Evolutionary conservation across 2,329 filamentous ascomycete species (phyloP).

Genomic region (Calonectria montana): DNA sequence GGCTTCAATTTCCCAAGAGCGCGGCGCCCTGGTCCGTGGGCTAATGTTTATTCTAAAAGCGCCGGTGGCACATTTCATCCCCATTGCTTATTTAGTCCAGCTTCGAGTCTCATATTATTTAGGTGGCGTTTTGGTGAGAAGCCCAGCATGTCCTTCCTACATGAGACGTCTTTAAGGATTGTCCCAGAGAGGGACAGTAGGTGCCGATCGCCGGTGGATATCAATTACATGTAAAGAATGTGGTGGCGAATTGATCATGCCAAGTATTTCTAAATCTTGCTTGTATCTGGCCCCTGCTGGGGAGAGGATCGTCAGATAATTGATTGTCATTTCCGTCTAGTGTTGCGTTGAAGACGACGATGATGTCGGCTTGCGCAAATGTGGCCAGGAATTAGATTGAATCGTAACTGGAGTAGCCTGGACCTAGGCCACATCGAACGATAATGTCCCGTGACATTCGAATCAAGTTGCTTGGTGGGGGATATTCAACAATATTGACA

Average conservation of each 20-base stretch:
- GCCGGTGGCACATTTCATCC: neutral
- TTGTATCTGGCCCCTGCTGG: slow-evolving; percentile 1
- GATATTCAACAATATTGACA: slow-evolving; percentile 2
- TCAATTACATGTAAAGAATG: neutral
- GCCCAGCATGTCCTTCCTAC: neutral
- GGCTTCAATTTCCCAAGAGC: slow-evolving; percentile 3
- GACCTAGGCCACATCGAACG: slow-evolving; percentile 1
- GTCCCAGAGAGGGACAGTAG: slow-evolving; percentile 5
- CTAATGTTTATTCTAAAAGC: neutral
- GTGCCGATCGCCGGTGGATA: neutral
- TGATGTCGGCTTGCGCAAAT: neutral
- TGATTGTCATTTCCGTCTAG: neutral
- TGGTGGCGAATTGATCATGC: neutral
- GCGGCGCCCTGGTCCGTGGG: neutral
- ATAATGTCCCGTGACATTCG: slow-evolving; percentile 19
- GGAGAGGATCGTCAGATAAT: slow-evolving; percentile 2
- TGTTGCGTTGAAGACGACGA: slow-evolving; percentile 1
- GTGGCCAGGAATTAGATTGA: neutral
- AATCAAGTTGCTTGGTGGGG: slow-evolving; percentile 10
- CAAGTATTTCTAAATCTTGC: neutral
- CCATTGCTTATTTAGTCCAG: neutral
- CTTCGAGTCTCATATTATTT: neutral
- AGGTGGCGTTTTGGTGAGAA: neutral
- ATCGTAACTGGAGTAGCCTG: neutral
- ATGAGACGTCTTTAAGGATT: slow-evolving; percentile 11